phyloP scores from a whole-genome alignment of 2,329 filamentous ascomycete genomes.

The Magnaporthales sp. region DNA sequence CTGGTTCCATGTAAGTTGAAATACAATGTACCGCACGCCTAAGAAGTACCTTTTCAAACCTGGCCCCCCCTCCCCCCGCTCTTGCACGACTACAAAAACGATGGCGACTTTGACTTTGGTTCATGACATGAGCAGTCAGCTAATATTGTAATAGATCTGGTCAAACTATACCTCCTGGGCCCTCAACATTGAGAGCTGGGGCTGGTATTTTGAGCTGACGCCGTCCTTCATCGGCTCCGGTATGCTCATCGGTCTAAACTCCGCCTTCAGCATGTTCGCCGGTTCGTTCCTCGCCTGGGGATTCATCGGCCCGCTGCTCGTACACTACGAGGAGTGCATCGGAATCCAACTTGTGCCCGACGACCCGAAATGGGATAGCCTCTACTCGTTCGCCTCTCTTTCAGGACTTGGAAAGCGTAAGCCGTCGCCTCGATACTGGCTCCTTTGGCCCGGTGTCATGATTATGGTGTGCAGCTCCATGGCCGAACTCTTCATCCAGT shows the following conservation, averaged over 20 bases:
- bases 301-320: conserved; percentile 47
- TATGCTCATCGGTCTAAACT: conserved; percentile 50
- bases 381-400: conserved; percentile 27
- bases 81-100: no score
- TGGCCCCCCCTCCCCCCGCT: no score
- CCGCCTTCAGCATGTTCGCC: conserved; percentile 46
- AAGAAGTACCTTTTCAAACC: no score
- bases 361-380: conserved; percentile 32
- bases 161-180: conserved; percentile 38
- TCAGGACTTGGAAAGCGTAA: conserved; percentile 20
- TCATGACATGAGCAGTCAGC: neutral
- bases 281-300: conserved; percentile 47
- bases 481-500: conserved; percentile 28
- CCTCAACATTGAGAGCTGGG: conserved; percentile 47
- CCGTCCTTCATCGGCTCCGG: conserved; percentile 50
- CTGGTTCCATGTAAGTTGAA: conserved; percentile 30
- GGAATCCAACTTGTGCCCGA: conserved; percentile 22
- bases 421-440: conserved; percentile 30
- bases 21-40: no score
- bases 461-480: conserved; percentile 31
- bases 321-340: conserved; percentile 41
- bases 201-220: conserved; percentile 48
- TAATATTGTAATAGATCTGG: conserved; percentile 35
- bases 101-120: neutral
- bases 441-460: conserved; percentile 32